Evolutionary conservation across 345 rosid species (phyloP).

Genomic region (Xanthoceras sorbifolium): DNA sequence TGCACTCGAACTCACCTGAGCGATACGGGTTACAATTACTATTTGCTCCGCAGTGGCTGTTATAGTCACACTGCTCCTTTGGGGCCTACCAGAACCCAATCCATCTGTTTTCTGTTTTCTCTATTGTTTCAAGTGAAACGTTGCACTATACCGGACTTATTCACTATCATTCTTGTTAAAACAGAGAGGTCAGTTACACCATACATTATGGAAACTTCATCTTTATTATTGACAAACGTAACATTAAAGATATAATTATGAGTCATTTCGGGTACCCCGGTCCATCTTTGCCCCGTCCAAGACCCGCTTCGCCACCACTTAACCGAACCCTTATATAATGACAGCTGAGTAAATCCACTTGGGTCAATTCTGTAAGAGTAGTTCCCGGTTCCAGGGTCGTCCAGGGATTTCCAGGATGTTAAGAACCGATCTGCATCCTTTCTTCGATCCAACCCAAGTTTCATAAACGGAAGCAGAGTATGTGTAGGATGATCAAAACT

Average conservation of each 20-base stretch:
- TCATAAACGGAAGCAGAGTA: slow-evolving; percentile 64
- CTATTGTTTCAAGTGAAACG: slow-evolving; percentile 48
- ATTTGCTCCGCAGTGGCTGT: slow-evolving; percentile 55
- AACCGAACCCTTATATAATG: slow-evolving; percentile 38
- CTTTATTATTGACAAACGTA: slow-evolving; percentile 23
- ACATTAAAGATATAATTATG: not conserved
- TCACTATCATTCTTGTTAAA: slow-evolving; percentile 45
- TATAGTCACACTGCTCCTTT: slow-evolving; percentile 60
- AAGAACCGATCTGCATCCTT: slow-evolving; percentile 37
- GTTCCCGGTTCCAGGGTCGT: slow-evolving; percentile 56
- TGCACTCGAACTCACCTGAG: slow-evolving; percentile 41
- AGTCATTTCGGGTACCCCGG: slow-evolving; percentile 27
- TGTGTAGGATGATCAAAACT: slow-evolving; percentile 73
- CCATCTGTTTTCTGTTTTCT: slow-evolving; percentile 47
- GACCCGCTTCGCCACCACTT: slow-evolving; percentile 56
- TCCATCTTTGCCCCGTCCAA: slow-evolving; percentile 69
- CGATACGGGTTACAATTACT: slow-evolving; percentile 39
- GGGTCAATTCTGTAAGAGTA: slow-evolving; percentile 41
- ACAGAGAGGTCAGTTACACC: slow-evolving; percentile 25
- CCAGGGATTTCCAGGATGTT: slow-evolving; percentile 52
- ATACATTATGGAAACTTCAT: slow-evolving; percentile 37
- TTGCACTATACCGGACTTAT: slow-evolving; percentile 47
- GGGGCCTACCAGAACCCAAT: slow-evolving; percentile 45
- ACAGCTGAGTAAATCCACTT: slow-evolving; percentile 49
- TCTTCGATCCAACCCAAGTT: slow-evolving; percentile 48